Base-by-base conservation (phyloP, 345 rosid genomes). In the Melastoma malabathricum region DNA sequence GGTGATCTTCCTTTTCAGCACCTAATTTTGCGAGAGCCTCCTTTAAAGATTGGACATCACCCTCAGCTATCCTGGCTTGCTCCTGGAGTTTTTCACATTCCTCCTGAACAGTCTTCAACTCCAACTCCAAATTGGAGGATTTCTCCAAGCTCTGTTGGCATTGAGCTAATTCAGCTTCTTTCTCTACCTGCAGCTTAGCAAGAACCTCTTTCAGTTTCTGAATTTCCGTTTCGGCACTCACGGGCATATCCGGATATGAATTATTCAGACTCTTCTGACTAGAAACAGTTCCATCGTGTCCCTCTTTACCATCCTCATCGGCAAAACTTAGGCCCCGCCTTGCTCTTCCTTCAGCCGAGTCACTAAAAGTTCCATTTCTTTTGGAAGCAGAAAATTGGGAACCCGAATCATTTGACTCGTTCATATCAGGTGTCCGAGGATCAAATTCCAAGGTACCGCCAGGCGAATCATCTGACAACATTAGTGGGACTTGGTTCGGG, bases 161-260 rank as follows among this genome's bases (percentile, higher is more conserved):
- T 71, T 84, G 79, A 59, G 70, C 68, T 56, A 77, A 44, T 70
- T 54, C 84, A 62, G 84, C 88, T 65, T 87, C 90, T 67, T 87
- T 92, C 65, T 92, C 97, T 63, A 80, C 84, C 71, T 92, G 93
- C 58, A 92, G 69, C 73, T 75, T 83, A 47, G 86, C 68, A 58
- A 93, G 88, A 48, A 80, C 82, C 47, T 83, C 83, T 76, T 78
- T 85, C 50, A 93, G 75, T 49, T 65, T 73, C 43, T 67, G 59
- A 43, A 93, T 83, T 63, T 88, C 99, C 61, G 65, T 66, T 73
- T 88, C 99, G 18, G 86, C 79, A 69, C 71, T 80, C 61, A 70
- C 63, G 44, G 73, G 61, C 19, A 81, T 78, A 59, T 85, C 88
- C 39, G 12, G 82, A 82, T 15, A 82, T 79, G 29, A 75, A 56